These are phyloP conservation scores for Exobasidium rhododendri DNA, from an alignment of 1,284 basidiomycete genomes.

Conservation along the genomic window DNA sequence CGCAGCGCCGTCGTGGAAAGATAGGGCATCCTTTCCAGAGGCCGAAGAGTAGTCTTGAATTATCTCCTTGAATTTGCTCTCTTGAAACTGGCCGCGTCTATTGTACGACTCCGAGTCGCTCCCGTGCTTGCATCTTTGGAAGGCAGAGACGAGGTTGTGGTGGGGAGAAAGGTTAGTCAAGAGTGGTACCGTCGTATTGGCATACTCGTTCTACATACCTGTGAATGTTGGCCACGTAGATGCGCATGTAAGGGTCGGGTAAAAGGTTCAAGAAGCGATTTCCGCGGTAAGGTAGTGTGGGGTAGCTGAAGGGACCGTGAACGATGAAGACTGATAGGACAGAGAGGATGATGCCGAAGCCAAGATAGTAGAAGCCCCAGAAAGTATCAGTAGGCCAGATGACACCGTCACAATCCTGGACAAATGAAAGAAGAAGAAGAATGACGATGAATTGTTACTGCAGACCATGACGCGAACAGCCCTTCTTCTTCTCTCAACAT, in stretches of 20 bases:
- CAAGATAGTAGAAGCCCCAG: slow-evolving; percentile 59
- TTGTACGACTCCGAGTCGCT: slow-evolving; percentile 59
- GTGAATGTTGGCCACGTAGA: slow-evolving; percentile 58
- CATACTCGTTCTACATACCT: background rate
- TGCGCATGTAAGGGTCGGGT: slow-evolving; percentile 59
- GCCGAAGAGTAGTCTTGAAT: slow-evolving; percentile 33
- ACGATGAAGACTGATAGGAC: slow-evolving; percentile 56
- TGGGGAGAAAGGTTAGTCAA: background rate
- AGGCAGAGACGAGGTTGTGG: too few relatives aligned
- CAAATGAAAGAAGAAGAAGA: slow-evolving; percentile 58
- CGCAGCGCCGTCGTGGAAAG: slow-evolving; percentile 27
- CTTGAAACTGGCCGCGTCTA: slow-evolving; percentile 32
- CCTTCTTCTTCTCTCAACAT: too few relatives aligned
- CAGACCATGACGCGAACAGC: too few relatives aligned
- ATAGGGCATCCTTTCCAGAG: slow-evolving; percentile 30
- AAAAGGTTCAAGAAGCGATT: slow-evolving; percentile 23
- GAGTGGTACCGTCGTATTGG: background rate
- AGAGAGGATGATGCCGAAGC: slow-evolving; percentile 58
- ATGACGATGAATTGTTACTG: background rate
- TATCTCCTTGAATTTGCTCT: slow-evolving; percentile 24
- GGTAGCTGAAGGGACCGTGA: slow-evolving; percentile 51
- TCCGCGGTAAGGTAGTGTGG: slow-evolving; percentile 25
- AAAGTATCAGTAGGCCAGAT: slow-evolving; percentile 63
- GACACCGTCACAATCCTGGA: slow-evolving; percentile 60
- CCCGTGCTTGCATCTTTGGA: slow-evolving; percentile 60